phyloP scores from a whole-genome alignment of 306 rosid genomes.

The Ochetophila trinervis region DNA sequence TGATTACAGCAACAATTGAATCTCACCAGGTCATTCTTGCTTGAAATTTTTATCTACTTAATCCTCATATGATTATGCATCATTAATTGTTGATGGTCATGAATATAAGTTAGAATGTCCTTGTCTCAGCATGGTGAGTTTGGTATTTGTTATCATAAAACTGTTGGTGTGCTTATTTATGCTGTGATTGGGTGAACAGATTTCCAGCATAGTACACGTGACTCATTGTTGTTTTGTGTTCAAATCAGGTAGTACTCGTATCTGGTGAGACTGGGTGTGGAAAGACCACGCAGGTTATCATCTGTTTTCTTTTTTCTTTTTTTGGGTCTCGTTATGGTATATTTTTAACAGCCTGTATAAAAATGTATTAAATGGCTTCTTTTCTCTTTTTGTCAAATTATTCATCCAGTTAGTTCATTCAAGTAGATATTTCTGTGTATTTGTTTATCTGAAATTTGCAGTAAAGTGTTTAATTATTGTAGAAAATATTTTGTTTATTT shows the following conservation, averaged over 20 bases:
- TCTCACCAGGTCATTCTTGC: slow-evolving; percentile 75
- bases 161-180: background rate
- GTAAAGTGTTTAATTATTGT: slow-evolving; percentile 10
- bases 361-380: slow-evolving; percentile 19
- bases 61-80: slow-evolving; percentile 16
- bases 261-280: slow-evolving; percentile 98
- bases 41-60: slow-evolving; percentile 8
- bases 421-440: slow-evolving; percentile 8
- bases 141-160: slow-evolving; percentile 10
- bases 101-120: slow-evolving; percentile 19
- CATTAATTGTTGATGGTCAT: slow-evolving; percentile 12
- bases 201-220: slow-evolving; percentile 23
- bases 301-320: slow-evolving; percentile 46
- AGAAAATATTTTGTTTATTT: slow-evolving; percentile 1
- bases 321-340: slow-evolving; percentile 34
- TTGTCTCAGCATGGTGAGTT: slow-evolving; percentile 8
- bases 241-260: slow-evolving; percentile 81
- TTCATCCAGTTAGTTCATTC: slow-evolving; percentile 13
- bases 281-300: slow-evolving; percentile 94
- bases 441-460: background rate
- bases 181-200: slow-evolving; percentile 14
- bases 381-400: background rate
- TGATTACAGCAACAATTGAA: slow-evolving; percentile 61
- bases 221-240: slow-evolving; percentile 29
- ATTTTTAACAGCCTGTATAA: slow-evolving; percentile 23